phyloP scores from a whole-genome alignment of 2,329 filamentous ascomycete species.

The Colletotrichum paranaense region DNA sequence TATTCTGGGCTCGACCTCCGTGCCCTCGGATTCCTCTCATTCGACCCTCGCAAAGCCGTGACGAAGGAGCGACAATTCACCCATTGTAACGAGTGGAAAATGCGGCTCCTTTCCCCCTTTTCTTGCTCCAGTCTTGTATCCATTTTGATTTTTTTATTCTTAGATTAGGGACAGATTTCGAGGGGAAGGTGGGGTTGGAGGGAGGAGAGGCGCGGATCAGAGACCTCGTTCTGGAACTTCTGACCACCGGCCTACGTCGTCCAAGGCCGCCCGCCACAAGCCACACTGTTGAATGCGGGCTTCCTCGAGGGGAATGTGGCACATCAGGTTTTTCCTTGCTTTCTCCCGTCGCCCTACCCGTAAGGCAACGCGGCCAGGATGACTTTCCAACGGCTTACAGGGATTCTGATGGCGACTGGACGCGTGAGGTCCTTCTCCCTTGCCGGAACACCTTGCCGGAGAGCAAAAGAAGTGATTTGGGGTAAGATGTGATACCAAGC shows the following conservation, averaged over 20 bases:
- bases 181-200: neutral
- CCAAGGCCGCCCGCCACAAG: constrained; percentile 5
- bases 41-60: constrained; percentile 2
- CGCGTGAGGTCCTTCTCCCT: neutral
- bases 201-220: neutral
- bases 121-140: neutral
- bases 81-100: neutral
- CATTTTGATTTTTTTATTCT: neutral
- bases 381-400: neutral
- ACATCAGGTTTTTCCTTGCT: neutral
- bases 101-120: constrained; percentile 11
- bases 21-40: constrained; percentile 11
- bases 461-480: neutral
- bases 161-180: neutral
- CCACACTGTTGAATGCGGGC: neutral
- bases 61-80: neutral
- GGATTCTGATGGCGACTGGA: neutral
- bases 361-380: neutral
- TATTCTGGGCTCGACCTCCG: constrained; percentile 23
- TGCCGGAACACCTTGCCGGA: neutral
- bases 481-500: neutral
- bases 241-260: constrained; percentile 13
- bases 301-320: neutral
- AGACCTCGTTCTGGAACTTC: constrained; percentile 9
- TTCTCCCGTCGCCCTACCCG: neutral